Percentiles rank a stretch among this genome's conserved stretches.
Conservation (phyloP, 2,329 filamentous ascomycete species). For the Hypoxylon rubiginosum region DNA sequence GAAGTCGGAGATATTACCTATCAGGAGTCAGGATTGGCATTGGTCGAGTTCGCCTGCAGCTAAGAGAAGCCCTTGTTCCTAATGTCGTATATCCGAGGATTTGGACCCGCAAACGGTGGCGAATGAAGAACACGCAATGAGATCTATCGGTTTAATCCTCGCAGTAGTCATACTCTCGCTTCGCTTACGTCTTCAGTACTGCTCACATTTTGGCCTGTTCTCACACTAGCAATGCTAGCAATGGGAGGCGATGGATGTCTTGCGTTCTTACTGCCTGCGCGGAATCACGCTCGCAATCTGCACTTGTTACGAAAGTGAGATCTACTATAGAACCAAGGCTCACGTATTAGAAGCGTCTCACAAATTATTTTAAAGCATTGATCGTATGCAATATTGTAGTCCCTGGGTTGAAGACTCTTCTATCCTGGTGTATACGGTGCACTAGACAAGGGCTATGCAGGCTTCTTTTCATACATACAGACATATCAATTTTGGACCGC, state of each 20-base stretch:
- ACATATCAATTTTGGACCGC: conserved; percentile 9
- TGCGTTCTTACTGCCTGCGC: neutral
- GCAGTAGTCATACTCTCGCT: neutral
- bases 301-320: neutral
- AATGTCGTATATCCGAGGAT: neutral
- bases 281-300: neutral
- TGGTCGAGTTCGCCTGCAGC: conserved; percentile 19
- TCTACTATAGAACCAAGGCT: neutral
- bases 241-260: neutral
- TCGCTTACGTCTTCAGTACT: neutral
- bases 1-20: conserved; percentile 24
- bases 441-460: conserved; percentile 13
- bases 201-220: neutral
- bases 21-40: conserved; percentile 22
- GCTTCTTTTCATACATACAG: conserved; percentile 15
- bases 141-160: neutral
- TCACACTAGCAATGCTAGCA: neutral
- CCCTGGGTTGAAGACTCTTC: conserved; percentile 1
- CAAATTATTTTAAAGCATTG: conserved; percentile 10
- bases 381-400: conserved; percentile 15
- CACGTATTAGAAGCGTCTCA: conserved; percentile 1
- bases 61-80: neutral
- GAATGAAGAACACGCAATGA: conserved; percentile 1
- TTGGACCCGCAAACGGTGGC: neutral
- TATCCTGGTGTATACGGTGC: conserved; percentile 12